Conservation (phyloP, 257 asterid genomes). For the Oldenlandia corymbosa region DNA sequence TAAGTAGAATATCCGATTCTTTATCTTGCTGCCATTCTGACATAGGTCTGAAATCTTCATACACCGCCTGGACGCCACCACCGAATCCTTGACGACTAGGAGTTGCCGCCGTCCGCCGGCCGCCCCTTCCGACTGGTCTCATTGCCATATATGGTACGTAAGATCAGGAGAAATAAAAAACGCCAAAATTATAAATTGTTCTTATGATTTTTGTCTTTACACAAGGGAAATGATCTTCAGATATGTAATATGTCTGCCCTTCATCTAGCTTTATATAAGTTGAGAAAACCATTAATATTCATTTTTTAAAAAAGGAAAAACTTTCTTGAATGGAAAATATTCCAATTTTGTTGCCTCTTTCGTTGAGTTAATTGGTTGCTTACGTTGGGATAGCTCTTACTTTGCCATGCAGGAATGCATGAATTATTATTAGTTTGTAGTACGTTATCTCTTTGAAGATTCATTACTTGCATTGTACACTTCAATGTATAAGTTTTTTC, state of each 20-base stretch:
- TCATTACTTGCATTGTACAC: slow-evolving; percentile 40
- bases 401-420: slow-evolving; percentile 20
- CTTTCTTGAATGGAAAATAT: slow-evolving; percentile 34
- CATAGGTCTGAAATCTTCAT: slow-evolving; percentile 60
- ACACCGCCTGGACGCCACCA: slow-evolving; percentile 37
- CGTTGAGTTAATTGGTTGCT: slow-evolving; percentile 1
- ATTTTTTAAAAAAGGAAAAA: too few relatives aligned
- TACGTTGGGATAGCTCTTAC: slow-evolving; percentile 2
- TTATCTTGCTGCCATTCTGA: slow-evolving; percentile 52
- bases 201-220: background rate
- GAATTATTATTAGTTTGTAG: too few relatives aligned
- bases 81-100: slow-evolving; percentile 24
- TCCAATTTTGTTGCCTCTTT: slow-evolving; percentile 46
- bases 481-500: background rate
- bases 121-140: slow-evolving; percentile 28
- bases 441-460: slow-evolving; percentile 11
- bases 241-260: slow-evolving; percentile 28
- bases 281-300: too few relatives aligned
- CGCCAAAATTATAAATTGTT: background rate
- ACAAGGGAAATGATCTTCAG: too few relatives aligned
- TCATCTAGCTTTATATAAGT: too few relatives aligned
- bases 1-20: slow-evolving; percentile 42
- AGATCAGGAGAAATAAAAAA: too few relatives aligned
- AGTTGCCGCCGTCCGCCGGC: slow-evolving; percentile 17
- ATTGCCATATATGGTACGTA: slow-evolving; percentile 42